phyloP scores from a whole-genome alignment of 2,329 filamentous ascomycete genomes.

The Escovopsis weberi region DNA sequence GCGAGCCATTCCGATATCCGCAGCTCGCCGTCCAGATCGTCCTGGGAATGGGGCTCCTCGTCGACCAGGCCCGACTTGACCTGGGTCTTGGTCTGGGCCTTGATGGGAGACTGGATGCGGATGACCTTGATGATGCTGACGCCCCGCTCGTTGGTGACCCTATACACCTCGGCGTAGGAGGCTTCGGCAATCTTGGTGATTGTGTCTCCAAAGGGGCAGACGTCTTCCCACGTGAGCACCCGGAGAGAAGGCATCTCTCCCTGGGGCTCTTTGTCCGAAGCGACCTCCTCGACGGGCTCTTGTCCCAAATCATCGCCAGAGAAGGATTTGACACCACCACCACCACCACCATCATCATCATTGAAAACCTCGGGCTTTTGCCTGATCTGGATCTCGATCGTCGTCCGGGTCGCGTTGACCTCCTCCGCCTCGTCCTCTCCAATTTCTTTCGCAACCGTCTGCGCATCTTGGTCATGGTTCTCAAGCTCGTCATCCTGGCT shows the following conservation, averaged over 20 bases:
- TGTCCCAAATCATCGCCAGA: background rate
- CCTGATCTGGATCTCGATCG: background rate
- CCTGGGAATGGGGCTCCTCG: conserved; percentile 40
- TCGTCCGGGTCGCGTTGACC: too few relatives aligned
- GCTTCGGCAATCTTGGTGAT: conserved; percentile 53
- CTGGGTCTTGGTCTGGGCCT: conserved; percentile 42
- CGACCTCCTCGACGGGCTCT: background rate
- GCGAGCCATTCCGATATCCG: conserved; percentile 49
- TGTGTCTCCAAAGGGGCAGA: conserved; percentile 36
- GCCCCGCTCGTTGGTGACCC: conserved; percentile 42
- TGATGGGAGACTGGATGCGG: conserved; percentile 42
- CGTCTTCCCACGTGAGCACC: conserved; percentile 40
- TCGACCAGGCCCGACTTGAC: conserved; percentile 39
- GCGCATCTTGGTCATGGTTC: too few relatives aligned
- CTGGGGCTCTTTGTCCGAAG: background rate
- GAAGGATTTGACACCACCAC: background rate
- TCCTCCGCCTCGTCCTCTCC: background rate
- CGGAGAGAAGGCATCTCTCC: conserved; percentile 19
- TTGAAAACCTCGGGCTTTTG: background rate
- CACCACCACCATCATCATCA: background rate
- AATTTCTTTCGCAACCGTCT: background rate
- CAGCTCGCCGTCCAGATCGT: conserved; percentile 43
- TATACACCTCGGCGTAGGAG: conserved; percentile 52
- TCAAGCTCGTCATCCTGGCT: too few relatives aligned
- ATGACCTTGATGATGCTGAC: conserved; percentile 54